Evolutionary conservation across 148 eudicot species (phyloP).

Genomic region (Heliamphora exappendiculata): DNA sequence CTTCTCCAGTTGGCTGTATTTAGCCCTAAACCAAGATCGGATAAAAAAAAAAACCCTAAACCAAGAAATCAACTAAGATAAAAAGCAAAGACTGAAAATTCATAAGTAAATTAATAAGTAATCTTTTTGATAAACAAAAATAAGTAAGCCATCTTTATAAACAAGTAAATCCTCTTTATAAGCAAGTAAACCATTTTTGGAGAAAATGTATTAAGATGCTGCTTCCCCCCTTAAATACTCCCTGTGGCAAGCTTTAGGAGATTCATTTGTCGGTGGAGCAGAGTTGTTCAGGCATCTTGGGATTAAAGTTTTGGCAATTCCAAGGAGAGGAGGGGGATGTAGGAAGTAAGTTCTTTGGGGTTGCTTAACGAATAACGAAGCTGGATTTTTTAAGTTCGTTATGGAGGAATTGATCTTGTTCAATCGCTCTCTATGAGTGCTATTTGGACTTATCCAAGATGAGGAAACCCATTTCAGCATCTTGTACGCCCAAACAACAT

Average conservation of each 20-base stretch:
- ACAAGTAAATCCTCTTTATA: no score
- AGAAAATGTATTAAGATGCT: not conserved
- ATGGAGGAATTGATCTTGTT: not conserved
- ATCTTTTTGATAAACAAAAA: no score
- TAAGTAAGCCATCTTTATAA: no score
- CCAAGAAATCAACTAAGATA: not conserved
- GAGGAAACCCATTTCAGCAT: not conserved
- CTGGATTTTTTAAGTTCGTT: not conserved
- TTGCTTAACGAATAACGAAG: not conserved
- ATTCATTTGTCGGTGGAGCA: not conserved
- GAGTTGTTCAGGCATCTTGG: not conserved
- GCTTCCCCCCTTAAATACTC: not conserved
- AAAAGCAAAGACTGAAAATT: no score
- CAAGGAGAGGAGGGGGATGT: not conserved
- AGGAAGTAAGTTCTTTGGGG: not conserved
- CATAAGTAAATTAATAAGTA: no score
- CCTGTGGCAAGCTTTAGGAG: not conserved
- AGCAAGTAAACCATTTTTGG: not conserved
- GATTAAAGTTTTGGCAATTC: not conserved
- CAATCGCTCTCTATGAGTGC: not conserved
- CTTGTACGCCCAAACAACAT: not conserved
- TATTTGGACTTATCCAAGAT: not conserved
- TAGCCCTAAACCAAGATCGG: not conserved
- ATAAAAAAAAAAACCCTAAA: not conserved
- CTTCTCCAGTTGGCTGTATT: not conserved